Conservation (phyloP, 1,139 yeast genomes). For the Blastobotrys raffinosifermentans region DNA sequence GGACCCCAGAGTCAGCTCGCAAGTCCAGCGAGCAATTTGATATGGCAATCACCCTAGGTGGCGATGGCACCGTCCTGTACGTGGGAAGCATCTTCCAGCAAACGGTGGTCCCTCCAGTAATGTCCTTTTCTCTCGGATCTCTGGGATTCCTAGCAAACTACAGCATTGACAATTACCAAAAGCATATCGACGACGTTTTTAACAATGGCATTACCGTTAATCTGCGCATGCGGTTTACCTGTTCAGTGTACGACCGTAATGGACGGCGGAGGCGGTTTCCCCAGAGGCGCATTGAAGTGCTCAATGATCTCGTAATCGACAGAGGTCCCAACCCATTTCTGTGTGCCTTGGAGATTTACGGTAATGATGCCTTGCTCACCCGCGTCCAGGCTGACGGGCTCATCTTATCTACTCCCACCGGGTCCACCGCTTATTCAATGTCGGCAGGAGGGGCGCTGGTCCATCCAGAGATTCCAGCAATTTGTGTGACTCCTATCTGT, state of each 20-base stretch:
- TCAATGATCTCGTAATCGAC: conserved; percentile 79
- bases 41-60: conserved; percentile 74
- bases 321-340: conserved; percentile 88
- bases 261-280: conserved; percentile 45
- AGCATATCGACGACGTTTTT: conserved; percentile 49
- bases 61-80: conserved; percentile 84
- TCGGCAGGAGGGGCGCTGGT: conserved; percentile 90
- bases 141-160: conserved; percentile 70
- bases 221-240: conserved; percentile 74
- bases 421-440: conserved; percentile 84
- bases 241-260: conserved; percentile 42
- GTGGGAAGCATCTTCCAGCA: conserved; percentile 74
- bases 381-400: conserved; percentile 90
- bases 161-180: conserved; percentile 43
- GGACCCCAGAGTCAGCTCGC: conserved; percentile 57
- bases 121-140: conserved; percentile 62
- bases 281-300: conserved; percentile 43
- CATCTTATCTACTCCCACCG: conserved; percentile 86
- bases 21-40: conserved; percentile 60
- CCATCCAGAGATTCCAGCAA: conserved; percentile 85
- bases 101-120: conserved; percentile 70
- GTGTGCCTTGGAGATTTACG: conserved; percentile 74
- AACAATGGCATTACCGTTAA: conserved; percentile 71
- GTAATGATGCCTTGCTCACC: conserved; percentile 72
- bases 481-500: conserved; percentile 85